Evolutionary conservation across 2,329 filamentous ascomycete genomes (phyloP).

Genomic region (Penicillium brevicompactum): DNA sequence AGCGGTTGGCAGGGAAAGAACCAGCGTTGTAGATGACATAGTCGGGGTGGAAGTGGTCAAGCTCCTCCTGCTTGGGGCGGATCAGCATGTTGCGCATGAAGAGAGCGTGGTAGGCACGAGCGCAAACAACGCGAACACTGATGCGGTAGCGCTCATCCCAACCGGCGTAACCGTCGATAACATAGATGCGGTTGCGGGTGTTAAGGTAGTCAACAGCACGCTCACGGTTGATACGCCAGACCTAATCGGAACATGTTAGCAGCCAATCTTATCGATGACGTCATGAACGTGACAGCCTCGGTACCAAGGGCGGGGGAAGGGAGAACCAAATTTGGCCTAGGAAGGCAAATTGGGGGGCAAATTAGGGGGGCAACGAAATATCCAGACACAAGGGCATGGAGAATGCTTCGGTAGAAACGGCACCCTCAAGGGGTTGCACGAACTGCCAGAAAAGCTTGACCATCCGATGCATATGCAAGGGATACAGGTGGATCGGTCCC

Average conservation of each 20-base stretch:
- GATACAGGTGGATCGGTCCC: constrained; percentile 21
- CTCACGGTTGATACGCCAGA: constrained; percentile 99
- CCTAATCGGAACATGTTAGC: constrained; percentile 56
- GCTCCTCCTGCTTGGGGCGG: constrained; percentile 84
- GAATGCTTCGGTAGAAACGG: neutral
- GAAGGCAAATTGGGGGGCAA: constrained; percentile 6
- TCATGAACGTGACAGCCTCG: constrained; percentile 31
- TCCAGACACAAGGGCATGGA: neutral
- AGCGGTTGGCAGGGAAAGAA: constrained; percentile 97
- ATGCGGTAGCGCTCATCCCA: constrained; percentile 99
- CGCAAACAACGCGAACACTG: constrained; percentile 95
- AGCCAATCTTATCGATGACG: constrained; percentile 23
- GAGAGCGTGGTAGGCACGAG: constrained; percentile 97
- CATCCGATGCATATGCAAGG: constrained; percentile 28
- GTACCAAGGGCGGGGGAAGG: constrained; percentile 16
- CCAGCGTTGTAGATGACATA: constrained; percentile 99
- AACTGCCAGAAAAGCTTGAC: constrained; percentile 30
- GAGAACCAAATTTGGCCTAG: constrained; percentile 6
- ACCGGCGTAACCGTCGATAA: constrained; percentile 94
- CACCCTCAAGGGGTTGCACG: constrained; percentile 6
- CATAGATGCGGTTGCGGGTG: constrained; percentile 97
- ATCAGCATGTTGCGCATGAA: constrained; percentile 99
- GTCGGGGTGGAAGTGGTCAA: constrained; percentile 97
- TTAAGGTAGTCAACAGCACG: constrained; percentile 99
- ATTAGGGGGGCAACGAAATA: neutral